These are phyloP conservation scores for Quercus phellos DNA, from an alignment of 331 rosid species.

Conservation along the genomic window DNA sequence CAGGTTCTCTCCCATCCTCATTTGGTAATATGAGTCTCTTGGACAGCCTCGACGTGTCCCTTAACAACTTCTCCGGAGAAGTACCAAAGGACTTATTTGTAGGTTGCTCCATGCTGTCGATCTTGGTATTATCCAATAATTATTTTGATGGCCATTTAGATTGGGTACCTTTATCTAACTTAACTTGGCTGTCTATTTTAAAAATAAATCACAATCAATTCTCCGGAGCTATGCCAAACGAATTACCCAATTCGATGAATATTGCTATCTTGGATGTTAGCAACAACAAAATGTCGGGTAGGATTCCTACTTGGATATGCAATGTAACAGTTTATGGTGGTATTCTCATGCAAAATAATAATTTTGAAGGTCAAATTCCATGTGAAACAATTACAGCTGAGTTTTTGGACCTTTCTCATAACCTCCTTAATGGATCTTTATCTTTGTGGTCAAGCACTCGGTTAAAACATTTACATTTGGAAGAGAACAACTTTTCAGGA, in stretches of 20 bases:
- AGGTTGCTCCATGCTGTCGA: too few species aligned
- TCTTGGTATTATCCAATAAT: too few species aligned
- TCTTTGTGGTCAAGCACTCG: too few species aligned
- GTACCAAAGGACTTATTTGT: not conserved
- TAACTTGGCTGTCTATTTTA: fast-evolving
- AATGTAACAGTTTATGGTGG: fast-evolving
- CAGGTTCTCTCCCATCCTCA: too few species aligned
- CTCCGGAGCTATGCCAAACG: not conserved
- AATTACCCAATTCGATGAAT: fast-evolving
- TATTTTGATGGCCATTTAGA: not conserved
- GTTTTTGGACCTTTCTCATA: not conserved
- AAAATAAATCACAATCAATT: not conserved
- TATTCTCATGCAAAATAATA: not conserved
- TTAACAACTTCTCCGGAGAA: not conserved
- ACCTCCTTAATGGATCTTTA: not conserved
- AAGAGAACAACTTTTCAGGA: not conserved
- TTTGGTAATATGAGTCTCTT: not conserved
- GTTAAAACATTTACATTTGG: not conserved
- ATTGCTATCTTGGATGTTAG: fast-evolving
- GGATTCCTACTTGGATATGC: too few species aligned
- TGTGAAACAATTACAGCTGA: not conserved
- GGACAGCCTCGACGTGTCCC: not conserved
- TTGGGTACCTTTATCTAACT: not conserved
- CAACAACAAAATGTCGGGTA: not conserved
- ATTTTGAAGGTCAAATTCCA: not conserved